A percentile compares a stretch with the other conserved stretches of the same genome.
Evolutionary conservation across 2,329 filamentous ascomycete genomes (phyloP).

Genomic region (Leptographium wingfieldii): DNA sequence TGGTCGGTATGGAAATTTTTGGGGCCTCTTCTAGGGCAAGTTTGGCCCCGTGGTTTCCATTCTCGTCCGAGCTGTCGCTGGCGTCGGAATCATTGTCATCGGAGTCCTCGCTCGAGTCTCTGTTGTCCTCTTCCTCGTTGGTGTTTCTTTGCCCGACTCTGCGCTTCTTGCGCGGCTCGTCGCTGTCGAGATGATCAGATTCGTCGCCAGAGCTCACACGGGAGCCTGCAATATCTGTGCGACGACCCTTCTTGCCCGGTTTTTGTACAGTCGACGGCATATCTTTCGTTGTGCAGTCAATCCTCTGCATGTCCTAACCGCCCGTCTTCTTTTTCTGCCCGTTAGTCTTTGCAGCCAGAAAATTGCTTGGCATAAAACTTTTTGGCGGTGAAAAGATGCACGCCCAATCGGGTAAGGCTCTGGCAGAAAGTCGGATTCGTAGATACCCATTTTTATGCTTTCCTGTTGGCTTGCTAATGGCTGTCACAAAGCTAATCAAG

Average conservation of each 20-base stretch:
- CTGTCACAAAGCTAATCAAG: not conserved
- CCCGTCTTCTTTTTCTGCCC: not conserved
- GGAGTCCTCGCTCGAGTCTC: not conserved
- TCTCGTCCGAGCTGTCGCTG: constrained; percentile 6
- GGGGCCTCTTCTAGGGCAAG: not conserved
- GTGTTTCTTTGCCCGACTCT: constrained; percentile 2
- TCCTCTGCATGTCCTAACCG: no score
- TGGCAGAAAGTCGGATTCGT: not conserved
- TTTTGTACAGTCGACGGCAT: not conserved
- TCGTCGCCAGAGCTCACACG: constrained; percentile 14
- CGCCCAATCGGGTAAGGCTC: not conserved
- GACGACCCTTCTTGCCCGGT: not conserved
- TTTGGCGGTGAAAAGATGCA: not conserved
- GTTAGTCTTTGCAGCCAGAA: not conserved
- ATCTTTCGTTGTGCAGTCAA: not conserved
- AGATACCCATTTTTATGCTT: not conserved
- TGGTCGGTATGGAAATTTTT: constrained; percentile 24
- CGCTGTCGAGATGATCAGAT: constrained; percentile 35
- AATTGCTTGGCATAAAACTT: not conserved
- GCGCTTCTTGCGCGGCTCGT: constrained; percentile 22
- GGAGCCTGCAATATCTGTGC: not conserved
- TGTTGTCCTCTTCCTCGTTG: not conserved
- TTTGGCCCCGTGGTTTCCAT: constrained; percentile 14
- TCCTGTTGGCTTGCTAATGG: not conserved
- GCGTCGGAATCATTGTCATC: not conserved